These are phyloP conservation scores for Sarocladium brachiariae DNA, from an alignment of 2,329 filamentous ascomycete species.

Conservation along the genomic window DNA sequence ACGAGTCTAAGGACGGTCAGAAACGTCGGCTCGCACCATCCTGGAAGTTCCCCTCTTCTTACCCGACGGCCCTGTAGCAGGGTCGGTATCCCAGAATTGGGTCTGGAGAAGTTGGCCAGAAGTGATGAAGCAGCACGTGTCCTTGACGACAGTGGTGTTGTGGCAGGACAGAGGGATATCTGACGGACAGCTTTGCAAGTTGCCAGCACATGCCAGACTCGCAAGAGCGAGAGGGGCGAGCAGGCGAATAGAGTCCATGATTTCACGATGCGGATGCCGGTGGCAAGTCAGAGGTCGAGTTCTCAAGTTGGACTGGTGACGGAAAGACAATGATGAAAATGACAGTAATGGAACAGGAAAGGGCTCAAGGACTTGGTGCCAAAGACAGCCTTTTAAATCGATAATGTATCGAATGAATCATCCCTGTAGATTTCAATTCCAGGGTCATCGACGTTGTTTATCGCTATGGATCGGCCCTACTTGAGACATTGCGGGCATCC, in stretches of 20 bases:
- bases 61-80: constrained; percentile 52
- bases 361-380: too few species aligned
- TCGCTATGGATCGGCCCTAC: background rate
- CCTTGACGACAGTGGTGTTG: constrained; percentile 50
- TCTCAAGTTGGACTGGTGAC: too few species aligned
- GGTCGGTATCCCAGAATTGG: constrained; percentile 70
- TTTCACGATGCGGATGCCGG: too few species aligned
- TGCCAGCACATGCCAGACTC: constrained; percentile 13
- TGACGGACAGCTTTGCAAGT: constrained; percentile 18
- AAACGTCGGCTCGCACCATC: background rate
- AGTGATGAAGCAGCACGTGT: constrained; percentile 69
- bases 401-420: background rate
- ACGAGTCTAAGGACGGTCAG: constrained; percentile 43
- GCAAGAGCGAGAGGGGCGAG: constrained; percentile 14
- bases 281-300: too few species aligned
- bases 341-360: too few species aligned
- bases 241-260: background rate
- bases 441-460: background rate
- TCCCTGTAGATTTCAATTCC: too few species aligned
- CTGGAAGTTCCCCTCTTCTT: background rate
- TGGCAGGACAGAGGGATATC: constrained; percentile 53
- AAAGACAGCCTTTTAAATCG: background rate
- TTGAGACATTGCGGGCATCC: constrained; percentile 1
- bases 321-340: too few species aligned
- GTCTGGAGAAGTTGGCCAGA: constrained; percentile 66